Evolutionary conservation across 805 yeast species (phyloP), one percentile per base, ranked within the genome.

Genomic region (Hanseniaspora thailandica): DNA sequence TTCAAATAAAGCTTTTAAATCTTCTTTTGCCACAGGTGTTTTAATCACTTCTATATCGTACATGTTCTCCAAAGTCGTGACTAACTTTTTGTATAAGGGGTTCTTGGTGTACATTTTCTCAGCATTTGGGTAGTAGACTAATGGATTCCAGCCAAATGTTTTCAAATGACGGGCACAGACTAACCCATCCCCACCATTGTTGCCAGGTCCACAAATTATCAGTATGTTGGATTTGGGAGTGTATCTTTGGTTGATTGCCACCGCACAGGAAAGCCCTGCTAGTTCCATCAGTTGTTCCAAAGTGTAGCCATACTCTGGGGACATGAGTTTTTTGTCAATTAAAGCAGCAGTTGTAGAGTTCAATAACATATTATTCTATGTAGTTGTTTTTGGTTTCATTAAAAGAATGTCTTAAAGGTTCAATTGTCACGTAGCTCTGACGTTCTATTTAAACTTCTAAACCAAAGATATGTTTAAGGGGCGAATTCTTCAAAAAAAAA

Each of bases 191-290:
- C 97, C 98, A 1, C 96, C 80, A 63, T 93, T 93, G 63, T 93
- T 93, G 1, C 98, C 98, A 0, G 97, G 97, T 0, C 98, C 98
- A 10, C 82, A 87, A 5, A 93, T 71, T 1, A 93, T 76, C 40
- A 89, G 69, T 1, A 88, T 81, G 10, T 66, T 69, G 36, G 70
- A 66, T 44, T 70, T 7, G 52, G 43, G 0, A 6, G 95, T 94
- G 59, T 76, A 86, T 34, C 80, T 73, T 47, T 73, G 76, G 62
- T 77, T 80, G 2, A 89, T 76, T 0, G 95, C 86, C 61, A 87
- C 86, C 5, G 98, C 97, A 9, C 90, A 97, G 1, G 96, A 80
- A 28, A 89, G 73, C 0, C 98, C 98, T 0, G 98, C 98, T 41
- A 93, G 72, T 67, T 93, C 98, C 98, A 93, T 93, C 69, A 75